Base-by-base conservation (phyloP, 345 rosid genomes). In the Turnera subulata region DNA sequence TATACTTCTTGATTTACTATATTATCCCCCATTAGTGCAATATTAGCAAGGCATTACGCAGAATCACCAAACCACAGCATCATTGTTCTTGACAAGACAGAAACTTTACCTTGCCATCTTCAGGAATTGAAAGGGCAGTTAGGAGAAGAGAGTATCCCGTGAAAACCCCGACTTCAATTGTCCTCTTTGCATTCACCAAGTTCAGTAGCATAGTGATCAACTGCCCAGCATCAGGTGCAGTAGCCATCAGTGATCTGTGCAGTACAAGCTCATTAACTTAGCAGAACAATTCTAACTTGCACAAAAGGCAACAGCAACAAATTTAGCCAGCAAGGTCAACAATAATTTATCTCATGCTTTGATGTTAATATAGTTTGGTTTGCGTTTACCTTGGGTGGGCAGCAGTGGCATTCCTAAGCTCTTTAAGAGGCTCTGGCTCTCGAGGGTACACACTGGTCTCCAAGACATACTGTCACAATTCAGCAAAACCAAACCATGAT, bases 61-160 rank as follows among this genome's bases (percentile, higher is more conserved):
- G 22, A 20, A 11, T 5, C n/a, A n/a, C n/a, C n/a, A n/a, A n/a
- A n/a, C n/a, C n/a, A n/a, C n/a, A n/a, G 6, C 35, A 50, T 24
- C 24, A 25, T n/a, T 56, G 5, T n/a, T n/a, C n/a, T n/a, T n/a
- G 2, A 7, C 2, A 40, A 16, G 46, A 15, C 11, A 18, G 1
- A 21, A 42, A 35, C 35, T 24, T 46, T 29, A 78, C 82, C 81
- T 79, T 69, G 60, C 94, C 91, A 59, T 89, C 91, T 5, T 82
- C 72, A 1, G 97, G 97, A 53, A 89, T 67, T 16, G 80, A 59
- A 51, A 86, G 89, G 51, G 91, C 95, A 40, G 95, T 86, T 58
- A 82, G 89, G 40, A 89, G 89, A 67, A 86, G 97, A 52, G 97
- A 86, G 71, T 89, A 89, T 15, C 97, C 91, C 37, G 95, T 86